A percentile compares a stretch with the other conserved stretches of the same genome.
Conservation (phyloP, 2,329 filamentous ascomycete genomes). For the Coniochaeta sp. region DNA sequence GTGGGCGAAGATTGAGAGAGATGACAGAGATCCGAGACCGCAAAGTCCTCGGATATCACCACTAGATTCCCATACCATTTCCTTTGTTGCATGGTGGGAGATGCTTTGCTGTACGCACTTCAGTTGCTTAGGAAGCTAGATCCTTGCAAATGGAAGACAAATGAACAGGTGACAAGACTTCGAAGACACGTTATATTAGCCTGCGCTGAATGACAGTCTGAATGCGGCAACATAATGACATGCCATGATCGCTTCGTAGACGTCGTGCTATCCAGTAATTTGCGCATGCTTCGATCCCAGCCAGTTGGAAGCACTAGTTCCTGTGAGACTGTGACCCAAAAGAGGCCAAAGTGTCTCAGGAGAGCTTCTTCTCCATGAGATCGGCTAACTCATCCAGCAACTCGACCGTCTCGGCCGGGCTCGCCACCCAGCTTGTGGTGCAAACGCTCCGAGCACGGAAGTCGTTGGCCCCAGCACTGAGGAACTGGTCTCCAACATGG, state of each 20-base stretch:
- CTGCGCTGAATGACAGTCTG: background rate
- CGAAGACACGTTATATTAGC: background rate
- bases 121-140: background rate
- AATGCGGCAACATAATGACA: background rate
- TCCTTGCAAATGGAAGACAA: background rate
- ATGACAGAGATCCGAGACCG: background rate
- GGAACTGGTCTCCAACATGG: slow-evolving; percentile 94
- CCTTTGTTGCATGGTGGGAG: background rate
- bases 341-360: slow-evolving; percentile 6
- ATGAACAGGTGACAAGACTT: background rate
- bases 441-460: slow-evolving; percentile 91
- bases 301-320: background rate
- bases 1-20: background rate
- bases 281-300: background rate
- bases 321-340: background rate
- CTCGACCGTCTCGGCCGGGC: slow-evolving; percentile 80
- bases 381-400: slow-evolving; percentile 74
- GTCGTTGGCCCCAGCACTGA: slow-evolving; percentile 92
- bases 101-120: background rate
- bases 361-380: slow-evolving; percentile 41
- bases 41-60: background rate
- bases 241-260: background rate
- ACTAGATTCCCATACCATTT: background rate
- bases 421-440: slow-evolving; percentile 96
- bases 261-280: background rate